Evolutionary conservation across 345 rosid genomes (phyloP), one percentile per base, ranked within the genome.

Genomic region (Lagerstroemia speciosa): DNA sequence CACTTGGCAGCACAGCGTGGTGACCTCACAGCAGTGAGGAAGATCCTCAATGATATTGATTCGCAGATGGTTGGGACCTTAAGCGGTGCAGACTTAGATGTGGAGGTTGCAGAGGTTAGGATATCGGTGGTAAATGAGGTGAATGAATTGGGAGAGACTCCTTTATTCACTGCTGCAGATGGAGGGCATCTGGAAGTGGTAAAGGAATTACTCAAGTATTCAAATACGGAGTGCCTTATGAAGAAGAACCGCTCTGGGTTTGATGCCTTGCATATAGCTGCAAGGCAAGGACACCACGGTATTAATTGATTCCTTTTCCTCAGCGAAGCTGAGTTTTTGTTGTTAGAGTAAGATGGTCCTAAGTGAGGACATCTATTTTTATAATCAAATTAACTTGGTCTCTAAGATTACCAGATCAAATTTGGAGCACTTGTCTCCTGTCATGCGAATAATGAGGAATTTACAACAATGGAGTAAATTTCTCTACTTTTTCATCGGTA

Each of bases 141-240:
- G 73, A 94, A 94, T 78, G 99, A 89, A 75, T 84, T 90, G 76
- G 98, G 89, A 6, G 99, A 94, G 82, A 94, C 97, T 0, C 89
- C 96, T 6, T 75, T 94, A 68, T 94, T 87, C 61, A 86, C 86
- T 53, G 99, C 98, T 69, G 89, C 98, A 20, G 96, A 91, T 19
- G 89, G 84, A 76, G 99, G 99, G 20, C 92, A 89, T 76, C 89
- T 92, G 29, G 95, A 92, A 74, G 90, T 94, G 53, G 89, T 88
- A 29, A 87, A 82, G 79, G 99, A 94, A 79, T 75, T 94, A 75
- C 71, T 94, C 70, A 89, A 89, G 79, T 87, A 92, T 75, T 84
- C 96, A 0, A 88, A 80, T 71, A 87, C 82, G 79, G 98, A 91
- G 74, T 81, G 91, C 30, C 71, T 88, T 69, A 75, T 86, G 36